Conservation (phyloP, 2,329 filamentous ascomycete species). For the Colletotrichum viniferum region DNA sequence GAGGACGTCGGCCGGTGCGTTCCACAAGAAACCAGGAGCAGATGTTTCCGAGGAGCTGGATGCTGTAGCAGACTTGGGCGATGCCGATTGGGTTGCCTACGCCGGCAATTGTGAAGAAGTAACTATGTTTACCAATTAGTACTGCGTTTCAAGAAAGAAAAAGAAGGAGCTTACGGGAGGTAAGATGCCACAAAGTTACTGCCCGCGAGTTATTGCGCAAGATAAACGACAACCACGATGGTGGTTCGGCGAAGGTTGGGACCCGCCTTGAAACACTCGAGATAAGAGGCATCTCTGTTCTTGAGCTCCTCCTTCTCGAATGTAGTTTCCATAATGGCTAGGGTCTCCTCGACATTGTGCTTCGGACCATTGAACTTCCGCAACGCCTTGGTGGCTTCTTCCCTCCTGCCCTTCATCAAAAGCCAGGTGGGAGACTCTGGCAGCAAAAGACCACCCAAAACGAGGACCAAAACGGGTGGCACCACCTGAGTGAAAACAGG, state of each 20-base stretch:
- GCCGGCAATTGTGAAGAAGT: conserved; percentile 42
- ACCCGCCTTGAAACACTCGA: conserved; percentile 54
- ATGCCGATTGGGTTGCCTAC: conserved; percentile 40
- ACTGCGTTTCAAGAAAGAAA: not conserved
- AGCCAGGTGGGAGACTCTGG: conserved; percentile 43
- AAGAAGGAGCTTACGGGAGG: not conserved
- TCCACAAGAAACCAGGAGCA: conserved; percentile 42
- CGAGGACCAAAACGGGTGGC: not conserved
- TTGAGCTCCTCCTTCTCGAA: conserved; percentile 38
- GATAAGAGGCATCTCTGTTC: conserved; percentile 41
- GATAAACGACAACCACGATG: conserved; percentile 64
- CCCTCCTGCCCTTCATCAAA: conserved; percentile 31
- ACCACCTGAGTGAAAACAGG: not conserved
- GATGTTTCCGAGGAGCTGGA: conserved; percentile 43
- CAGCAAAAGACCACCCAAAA: not conserved
- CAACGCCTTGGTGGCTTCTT: conserved; percentile 37
- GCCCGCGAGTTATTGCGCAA: conserved; percentile 67
- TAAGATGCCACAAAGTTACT: conserved; percentile 44
- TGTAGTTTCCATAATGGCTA: conserved; percentile 30
- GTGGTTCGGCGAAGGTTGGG: conserved; percentile 57
- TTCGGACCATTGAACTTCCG: conserved; percentile 31
- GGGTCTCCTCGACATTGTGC: conserved; percentile 29
- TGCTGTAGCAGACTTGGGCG: conserved; percentile 44
- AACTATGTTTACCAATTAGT: conserved; percentile 42
- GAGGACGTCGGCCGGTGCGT: conserved; percentile 36